These are phyloP conservation scores for Solanum tarapatanum DNA, from an alignment of 257 asterid species.

Conservation along the genomic window DNA sequence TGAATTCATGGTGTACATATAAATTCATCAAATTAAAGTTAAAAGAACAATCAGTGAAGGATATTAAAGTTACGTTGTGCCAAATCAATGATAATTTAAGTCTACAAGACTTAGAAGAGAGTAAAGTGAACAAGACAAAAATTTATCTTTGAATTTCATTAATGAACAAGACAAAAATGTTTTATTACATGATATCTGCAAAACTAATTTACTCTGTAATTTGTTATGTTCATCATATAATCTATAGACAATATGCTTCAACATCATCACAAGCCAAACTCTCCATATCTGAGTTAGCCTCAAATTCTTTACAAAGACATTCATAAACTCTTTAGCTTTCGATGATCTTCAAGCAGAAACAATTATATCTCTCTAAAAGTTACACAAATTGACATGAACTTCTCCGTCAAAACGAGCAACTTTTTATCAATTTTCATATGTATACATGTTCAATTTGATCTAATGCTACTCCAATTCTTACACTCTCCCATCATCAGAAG, in stretches of 20 bases:
- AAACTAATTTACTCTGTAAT: not conserved
- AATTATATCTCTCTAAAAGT: not conserved
- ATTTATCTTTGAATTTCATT: not conserved
- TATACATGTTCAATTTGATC: not conserved
- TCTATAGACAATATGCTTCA: not conserved
- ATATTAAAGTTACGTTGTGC: not conserved
- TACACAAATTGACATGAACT: not conserved
- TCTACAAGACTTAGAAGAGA: not conserved
- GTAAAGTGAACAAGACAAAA: not conserved
- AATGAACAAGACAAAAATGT: not conserved
- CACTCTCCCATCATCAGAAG: constrained; percentile 46
- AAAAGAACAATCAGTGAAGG: not conserved
- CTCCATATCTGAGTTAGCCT: not conserved
- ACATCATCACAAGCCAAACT: not conserved
- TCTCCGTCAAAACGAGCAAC: not conserved
- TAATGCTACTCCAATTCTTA: constrained; percentile 12
- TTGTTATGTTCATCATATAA: not conserved
- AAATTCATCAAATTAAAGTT: not conserved
- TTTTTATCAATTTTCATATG: not conserved
- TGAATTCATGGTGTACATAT: not conserved
- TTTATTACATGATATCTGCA: not conserved
- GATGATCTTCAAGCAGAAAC: not conserved
- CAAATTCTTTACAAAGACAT: not conserved
- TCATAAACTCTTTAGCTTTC: not conserved
- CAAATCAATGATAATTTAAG: not conserved